Evolutionary conservation across 1,284 basidiomycete genomes (phyloP), one percentile per base, ranked within the genome.

Genomic region (Tranzscheliella williamsii): DNA sequence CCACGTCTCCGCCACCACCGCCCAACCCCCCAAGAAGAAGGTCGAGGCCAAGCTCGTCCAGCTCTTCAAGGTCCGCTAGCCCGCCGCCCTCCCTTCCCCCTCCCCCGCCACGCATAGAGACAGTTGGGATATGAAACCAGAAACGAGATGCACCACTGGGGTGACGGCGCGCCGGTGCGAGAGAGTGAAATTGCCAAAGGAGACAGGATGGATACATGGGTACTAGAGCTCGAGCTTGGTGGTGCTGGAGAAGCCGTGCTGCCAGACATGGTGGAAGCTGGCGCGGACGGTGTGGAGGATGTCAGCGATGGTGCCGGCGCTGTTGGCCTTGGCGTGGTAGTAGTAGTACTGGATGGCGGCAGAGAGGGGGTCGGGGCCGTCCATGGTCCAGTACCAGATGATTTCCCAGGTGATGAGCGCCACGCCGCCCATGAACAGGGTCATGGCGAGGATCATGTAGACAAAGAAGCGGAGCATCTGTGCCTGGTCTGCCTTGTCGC

Each of bases 211-310:
- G n/a, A n/a, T n/a, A n/a, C n/a, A n/a, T n/a, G n/a, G n/a, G 26
- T 8, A 27, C 65, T 88, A 75, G 47, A 48, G 23, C 24, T 53
- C 54, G 17, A 54, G n/a, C 37, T 51, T 64, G 18, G 22, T 27
- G 26, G 26, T 8, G 26, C 8, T 8, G 16, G 35, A 37, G 31
- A 39, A 2, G 6, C 43, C 52, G 24, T 56, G 21, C 27, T 56
- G 44, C 33, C 38, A 62, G 8, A 62, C 42, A 30, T 38, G 35
- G 11, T 31, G 5, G 6, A 56, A 55, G 16, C 43, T 48, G 17
- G 24, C 15, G 20, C 35, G 36, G 3, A 47, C 41, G 5, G 52
- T 56, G 9, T 13, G 27, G 3, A 29, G 7, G 21, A 62, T 40
- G 30, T 63, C 53, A 21, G 29, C 40, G 4, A 50, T 35, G 12